Evolutionary conservation across 129 eudicot genomes (phyloP), one percentile per base, ranked within the genome.

Genomic region (Artemisia argyi): DNA sequence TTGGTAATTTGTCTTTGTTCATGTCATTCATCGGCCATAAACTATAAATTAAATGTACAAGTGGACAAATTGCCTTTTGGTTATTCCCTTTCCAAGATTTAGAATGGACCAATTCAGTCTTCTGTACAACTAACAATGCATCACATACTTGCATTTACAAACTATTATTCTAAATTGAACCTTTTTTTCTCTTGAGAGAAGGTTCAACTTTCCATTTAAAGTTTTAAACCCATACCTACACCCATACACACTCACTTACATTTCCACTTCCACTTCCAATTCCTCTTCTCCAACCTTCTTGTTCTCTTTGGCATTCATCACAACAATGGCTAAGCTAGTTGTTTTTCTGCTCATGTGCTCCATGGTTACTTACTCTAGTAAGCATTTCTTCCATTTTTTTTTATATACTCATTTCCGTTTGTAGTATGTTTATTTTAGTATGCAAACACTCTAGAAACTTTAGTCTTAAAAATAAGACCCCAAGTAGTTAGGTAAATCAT

Each of bases 331-430:
- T 62, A 35, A 32, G 71, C 66, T 51, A 9, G 66, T 70, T 77
- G 51, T 77, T 69, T 72, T 70, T 53, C 16, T 77, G 16, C 72
- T 77, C 58, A 51, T 70, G 9, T 69, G 28, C 60, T 77, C 76
- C 72, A 70, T 77, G 81, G 76, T 77, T 52, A 17, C 76, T 63
- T 72, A 78, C 72, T 78, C 81, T 49, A 78, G 81, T 78, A 78
- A 78, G 81, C 81, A 62, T 71, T 71, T 53, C 71, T 52, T 68
- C 18, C 64, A 24, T 75, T 55, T 75, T 55, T 75, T 24, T 14
- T 26, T 11, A 3, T 13, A 20, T n/a, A 35, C 56, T 18, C 4
- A 44, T 57, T 17, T 46, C 4, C 17, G 13, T 44, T 2, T 11
- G 4, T 44, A 1, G 4, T 35, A 12, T 66, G 14, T 10, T 14